Conservation (phyloP, 805 yeast species). For the Hanseniaspora taiwanica region DNA sequence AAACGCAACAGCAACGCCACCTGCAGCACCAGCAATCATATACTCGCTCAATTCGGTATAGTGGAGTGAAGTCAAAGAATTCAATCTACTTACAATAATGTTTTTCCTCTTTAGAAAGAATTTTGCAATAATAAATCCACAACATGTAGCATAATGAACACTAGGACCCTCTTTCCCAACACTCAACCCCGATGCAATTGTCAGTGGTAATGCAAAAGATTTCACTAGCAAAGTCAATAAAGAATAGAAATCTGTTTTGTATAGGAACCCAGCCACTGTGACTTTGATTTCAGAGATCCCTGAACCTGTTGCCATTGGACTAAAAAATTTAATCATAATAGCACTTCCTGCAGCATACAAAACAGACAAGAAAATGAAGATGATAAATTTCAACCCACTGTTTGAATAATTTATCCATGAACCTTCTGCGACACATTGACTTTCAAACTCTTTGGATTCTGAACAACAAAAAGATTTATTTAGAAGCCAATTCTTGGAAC, state of each 20-base stretch:
- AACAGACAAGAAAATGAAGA: slow-evolving; percentile 48
- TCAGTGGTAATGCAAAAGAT: slow-evolving; percentile 69
- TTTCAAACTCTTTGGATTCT: slow-evolving; percentile 28
- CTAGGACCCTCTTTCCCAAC: slow-evolving; percentile 98
- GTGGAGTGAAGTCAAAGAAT: slow-evolving; percentile 12
- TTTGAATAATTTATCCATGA: slow-evolving; percentile 59
- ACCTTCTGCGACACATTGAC: slow-evolving; percentile 34
- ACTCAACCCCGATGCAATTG: slow-evolving; percentile 85
- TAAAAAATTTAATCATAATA: slow-evolving; percentile 49
- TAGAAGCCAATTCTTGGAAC: slow-evolving; percentile 54
- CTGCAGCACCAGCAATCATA: slow-evolving; percentile 84
- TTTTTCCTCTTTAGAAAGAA: slow-evolving; percentile 28
- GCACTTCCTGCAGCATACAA: slow-evolving; percentile 55
- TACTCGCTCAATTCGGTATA: slow-evolving; percentile 19
- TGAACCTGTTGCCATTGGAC: slow-evolving; percentile 92
- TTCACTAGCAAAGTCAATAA: slow-evolving; percentile 63
- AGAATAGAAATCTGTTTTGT: slow-evolving; percentile 60
- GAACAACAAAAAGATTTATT: slow-evolving; percentile 75
- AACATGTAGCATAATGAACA: slow-evolving; percentile 95
- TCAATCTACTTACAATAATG: no score
- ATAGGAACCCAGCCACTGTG: slow-evolving; percentile 77
- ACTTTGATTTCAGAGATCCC: slow-evolving; percentile 96
- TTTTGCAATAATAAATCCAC: slow-evolving; percentile 68
- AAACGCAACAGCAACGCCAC: slow-evolving; percentile 98
- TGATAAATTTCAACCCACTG: slow-evolving; percentile 33